Evolutionary conservation across 2,329 filamentous ascomycete genomes (phyloP).

Genomic region (Colletotrichum sojae): DNA sequence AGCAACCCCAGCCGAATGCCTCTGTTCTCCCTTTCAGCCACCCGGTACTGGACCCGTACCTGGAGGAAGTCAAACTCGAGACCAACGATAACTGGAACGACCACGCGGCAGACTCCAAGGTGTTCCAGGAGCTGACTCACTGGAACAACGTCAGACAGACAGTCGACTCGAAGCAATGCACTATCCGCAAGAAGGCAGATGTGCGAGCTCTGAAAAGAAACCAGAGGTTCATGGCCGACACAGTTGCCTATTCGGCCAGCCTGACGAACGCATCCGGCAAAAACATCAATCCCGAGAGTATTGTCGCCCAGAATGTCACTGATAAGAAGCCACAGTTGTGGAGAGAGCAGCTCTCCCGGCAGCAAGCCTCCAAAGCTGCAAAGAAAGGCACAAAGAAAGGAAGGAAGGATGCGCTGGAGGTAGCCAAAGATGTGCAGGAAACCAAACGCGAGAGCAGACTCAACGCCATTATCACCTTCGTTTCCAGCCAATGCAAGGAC

Average conservation of each 20-base stretch:
- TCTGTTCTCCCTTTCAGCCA: constrained; percentile 63
- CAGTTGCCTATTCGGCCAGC: constrained; percentile 78
- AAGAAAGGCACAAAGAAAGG: constrained; percentile 49
- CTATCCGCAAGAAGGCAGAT: constrained; percentile 43
- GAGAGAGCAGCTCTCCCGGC: constrained; percentile 12
- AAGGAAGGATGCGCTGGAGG: constrained; percentile 54
- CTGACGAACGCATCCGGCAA: constrained; percentile 76
- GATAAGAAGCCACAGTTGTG: background rate
- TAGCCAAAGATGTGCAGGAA: constrained; percentile 52
- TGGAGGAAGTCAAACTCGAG: constrained; percentile 58
- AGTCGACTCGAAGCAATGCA: constrained; percentile 55
- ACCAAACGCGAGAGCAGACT: constrained; percentile 50
- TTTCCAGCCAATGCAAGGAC: constrained; percentile 62
- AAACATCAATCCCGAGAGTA: constrained; percentile 73
- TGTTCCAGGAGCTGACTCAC: constrained; percentile 67
- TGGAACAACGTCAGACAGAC: constrained; percentile 74
- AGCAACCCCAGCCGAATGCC: constrained; percentile 21
- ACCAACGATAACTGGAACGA: constrained; percentile 41
- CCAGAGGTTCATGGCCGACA: constrained; percentile 77
- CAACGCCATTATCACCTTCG: constrained; percentile 51
- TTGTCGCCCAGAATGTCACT: constrained; percentile 61
- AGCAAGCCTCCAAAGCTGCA: constrained; percentile 24
- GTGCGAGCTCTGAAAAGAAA: constrained; percentile 61
- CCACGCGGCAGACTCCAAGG: constrained; percentile 42
- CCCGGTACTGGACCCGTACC: constrained; percentile 59